Evolutionary conservation across 2,329 filamentous ascomycete genomes (phyloP), one percentile per base, ranked within the genome.

Genomic region (Aspergillus neotritici): DNA sequence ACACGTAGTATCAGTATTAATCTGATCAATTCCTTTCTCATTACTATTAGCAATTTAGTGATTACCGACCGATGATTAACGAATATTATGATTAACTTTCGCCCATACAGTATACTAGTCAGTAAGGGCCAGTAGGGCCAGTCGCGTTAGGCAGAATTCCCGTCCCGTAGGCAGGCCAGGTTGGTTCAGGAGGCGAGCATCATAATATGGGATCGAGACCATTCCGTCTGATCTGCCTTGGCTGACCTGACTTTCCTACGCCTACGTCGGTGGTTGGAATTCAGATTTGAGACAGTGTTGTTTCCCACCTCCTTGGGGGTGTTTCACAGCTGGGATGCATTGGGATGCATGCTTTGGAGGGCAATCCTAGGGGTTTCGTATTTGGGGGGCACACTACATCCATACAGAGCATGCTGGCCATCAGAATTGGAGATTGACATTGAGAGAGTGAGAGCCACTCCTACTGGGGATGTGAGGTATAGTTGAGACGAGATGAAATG

Each of bases 401-500:
- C 4, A 17, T 17, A 28, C 35, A 44, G 14, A 15, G 29, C 31
- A 31, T 34, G 34, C 35, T 21, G 31, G 37, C 37, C 38, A 40
- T 44, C 37, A 17, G 21, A 25, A 33, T 29, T 31, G 11, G 14
- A 31, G 37, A 29, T n/a, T 4, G 33, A n/a, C 36, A 30, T 9
- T 11, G 5, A 4, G n/a, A n/a, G 12, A 29, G 28, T 12, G 34
- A 30, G 13, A 37, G 28, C 15, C 29, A 31, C 12, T 30, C 16
- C 33, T 33, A 44, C 16, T 40, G 28, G 33, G 36, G 29, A 21
- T 16, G 38, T 41, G 36, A 45, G 46, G 43, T 46, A 40, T 35
- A 13, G 35, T 42, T 49, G 44, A 47, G 45, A 48, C 40, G 34
- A 44, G 42, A 37, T 54, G 51, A 54, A 54, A 54, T 50, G 41